Conservation (phyloP, 371 early-diverging fungal genomes). For the Apophysomyces ossiformis region DNA sequence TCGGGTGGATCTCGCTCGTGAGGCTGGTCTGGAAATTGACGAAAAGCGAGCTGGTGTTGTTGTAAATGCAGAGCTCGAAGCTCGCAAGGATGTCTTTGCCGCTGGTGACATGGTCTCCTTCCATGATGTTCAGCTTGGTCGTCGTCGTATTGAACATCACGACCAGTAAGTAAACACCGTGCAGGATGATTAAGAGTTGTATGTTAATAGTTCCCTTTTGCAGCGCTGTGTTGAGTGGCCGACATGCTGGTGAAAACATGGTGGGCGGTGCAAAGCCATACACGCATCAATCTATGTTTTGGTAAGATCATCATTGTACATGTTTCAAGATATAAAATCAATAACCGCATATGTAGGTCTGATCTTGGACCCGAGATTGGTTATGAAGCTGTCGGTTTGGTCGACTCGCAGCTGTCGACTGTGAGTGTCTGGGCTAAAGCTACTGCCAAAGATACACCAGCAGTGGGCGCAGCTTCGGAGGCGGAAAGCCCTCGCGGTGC, state of each 20-base stretch:
- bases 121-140: constrained; percentile 77
- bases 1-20: constrained; percentile 66
- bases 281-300: constrained; percentile 80
- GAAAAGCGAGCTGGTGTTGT: constrained; percentile 69
- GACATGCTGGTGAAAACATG: constrained; percentile 79
- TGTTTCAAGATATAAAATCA: background rate
- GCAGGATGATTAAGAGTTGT: background rate
- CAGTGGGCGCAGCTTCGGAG: constrained; percentile 43
- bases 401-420: constrained; percentile 70
- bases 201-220: background rate
- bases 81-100: constrained; percentile 71
- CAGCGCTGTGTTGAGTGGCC: constrained; percentile 69
- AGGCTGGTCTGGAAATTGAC: constrained; percentile 77
- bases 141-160: constrained; percentile 80
- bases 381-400: constrained; percentile 80
- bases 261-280: constrained; percentile 65
- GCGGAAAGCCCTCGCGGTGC: constrained; percentile 41
- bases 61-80: constrained; percentile 80
- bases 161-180: constrained; percentile 49
- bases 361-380: constrained; percentile 76
- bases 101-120: constrained; percentile 80
- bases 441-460: constrained; percentile 54
- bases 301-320: constrained; percentile 39
- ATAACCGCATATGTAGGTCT: constrained; percentile 28
- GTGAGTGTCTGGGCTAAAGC: constrained; percentile 78